Evolutionary conservation across 2,329 filamentous ascomycete genomes (phyloP).

Genomic region (Talaromyces funiculosus): DNA sequence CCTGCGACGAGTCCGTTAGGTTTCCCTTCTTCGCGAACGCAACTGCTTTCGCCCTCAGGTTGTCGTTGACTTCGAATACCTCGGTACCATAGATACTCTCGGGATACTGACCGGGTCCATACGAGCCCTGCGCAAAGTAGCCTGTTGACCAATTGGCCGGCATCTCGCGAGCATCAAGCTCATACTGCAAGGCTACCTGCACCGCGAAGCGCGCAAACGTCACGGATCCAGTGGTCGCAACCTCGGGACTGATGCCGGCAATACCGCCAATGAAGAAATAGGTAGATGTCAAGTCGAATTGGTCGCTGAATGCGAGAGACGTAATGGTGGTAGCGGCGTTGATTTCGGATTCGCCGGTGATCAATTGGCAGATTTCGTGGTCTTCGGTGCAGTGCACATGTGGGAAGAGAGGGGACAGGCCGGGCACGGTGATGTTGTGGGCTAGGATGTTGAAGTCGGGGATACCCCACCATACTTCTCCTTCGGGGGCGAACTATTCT

Average conservation of each 20-base stretch:
- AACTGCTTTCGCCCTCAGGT: conserved; percentile 51
- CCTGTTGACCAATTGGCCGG: conserved; percentile 60
- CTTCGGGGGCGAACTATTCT: conserved; percentile 57
- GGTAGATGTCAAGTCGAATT: conserved; percentile 60
- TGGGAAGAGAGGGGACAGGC: conserved; percentile 61
- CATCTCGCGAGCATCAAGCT: conserved; percentile 66
- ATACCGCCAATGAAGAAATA: conserved; percentile 71
- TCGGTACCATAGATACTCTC: conserved; percentile 60
- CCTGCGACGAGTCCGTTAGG: conserved; percentile 48
- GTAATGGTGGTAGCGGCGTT: conserved; percentile 65
- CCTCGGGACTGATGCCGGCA: conserved; percentile 65
- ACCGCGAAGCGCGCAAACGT: conserved; percentile 65
- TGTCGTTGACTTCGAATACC: conserved; percentile 61
- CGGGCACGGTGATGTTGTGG: conserved; percentile 54
- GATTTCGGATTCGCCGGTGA: conserved; percentile 65
- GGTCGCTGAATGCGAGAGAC: conserved; percentile 55
- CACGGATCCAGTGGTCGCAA: conserved; percentile 60
- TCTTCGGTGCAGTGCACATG: conserved; percentile 58
- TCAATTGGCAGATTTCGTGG: conserved; percentile 61
- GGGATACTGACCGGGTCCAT: conserved; percentile 53
- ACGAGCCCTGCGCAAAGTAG: conserved; percentile 61
- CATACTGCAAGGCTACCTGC: conserved; percentile 70
- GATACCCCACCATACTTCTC: conserved; percentile 56
- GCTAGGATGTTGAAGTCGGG: conserved; percentile 52
- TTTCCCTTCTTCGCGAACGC: conserved; percentile 47